Evolutionary conservation across 2,329 filamentous ascomycete genomes (phyloP), one percentile per base, ranked within the genome.

Genomic region (Westerdykella ornata): DNA sequence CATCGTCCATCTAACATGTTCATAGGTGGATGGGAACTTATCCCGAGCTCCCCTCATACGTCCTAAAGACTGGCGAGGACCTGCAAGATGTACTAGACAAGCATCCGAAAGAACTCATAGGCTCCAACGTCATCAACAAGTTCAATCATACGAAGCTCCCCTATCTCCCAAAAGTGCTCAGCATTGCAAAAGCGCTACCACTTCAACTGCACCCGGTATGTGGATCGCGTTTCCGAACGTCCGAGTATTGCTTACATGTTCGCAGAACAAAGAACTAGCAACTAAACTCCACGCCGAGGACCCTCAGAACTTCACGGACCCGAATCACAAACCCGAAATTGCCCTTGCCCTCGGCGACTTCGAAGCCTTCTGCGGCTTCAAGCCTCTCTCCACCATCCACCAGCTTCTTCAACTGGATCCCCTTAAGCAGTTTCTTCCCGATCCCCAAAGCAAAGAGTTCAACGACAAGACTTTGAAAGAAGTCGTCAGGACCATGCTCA

Each of bases 271-370:
- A 55, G 69, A 75, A 0, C 73, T 88, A 1, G 76, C 84, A 0
- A 66, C 72, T 7, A 72, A 80, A 52, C 72, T 88, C 2, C 82
- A 88, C 65, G 59, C 73, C 40, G 61, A 78, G 48, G 72, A 86
- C 40, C 82, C 84, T 0, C 64, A 77, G 2, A 75, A 78, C 43
- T 88, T 84, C 60, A 77, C 76, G 1, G 84, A 89, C 49, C 68
- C 76, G 2, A 88, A 88, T 60, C 84, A 88, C 70, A 88, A 88
- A 65, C 84, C 85, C 1, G 84, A 89, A 58, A 88, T 89, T 39
- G 84, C 84, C 1, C 69, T 89, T 1, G 84, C 84, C 0, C 66
- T 88, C 1, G 73, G 75, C 11, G 76, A 79, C 16, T 88, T 89
- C 53, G 84, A 88, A 60, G 79, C 84, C 0, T 88, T 89, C 52